Base-by-base conservation (phyloP, 129 eudicot genomes). In the Lactuca saligna region DNA sequence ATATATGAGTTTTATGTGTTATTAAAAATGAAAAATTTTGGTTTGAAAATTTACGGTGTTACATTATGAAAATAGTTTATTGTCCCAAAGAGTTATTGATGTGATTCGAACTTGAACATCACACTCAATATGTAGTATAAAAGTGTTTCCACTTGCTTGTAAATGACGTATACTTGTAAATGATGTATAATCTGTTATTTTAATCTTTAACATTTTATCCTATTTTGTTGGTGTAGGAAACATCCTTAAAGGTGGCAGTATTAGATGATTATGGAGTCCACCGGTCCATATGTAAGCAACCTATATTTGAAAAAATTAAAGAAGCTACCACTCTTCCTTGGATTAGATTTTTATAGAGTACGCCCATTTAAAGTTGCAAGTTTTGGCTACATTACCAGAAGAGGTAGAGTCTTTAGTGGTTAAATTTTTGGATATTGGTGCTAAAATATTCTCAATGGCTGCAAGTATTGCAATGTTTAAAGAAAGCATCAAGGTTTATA, bases 271-370 rank as follows among this genome's bases (percentile, higher is more conserved):
- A 89, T 75, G 99, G 99, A 17, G 75, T 81, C 58, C 65, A 85
- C 62, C 99, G 89, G 77, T 89, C 97, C 59, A 79, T 93, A 20
- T 84, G 95, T 61, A 97, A 93, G 79, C 99, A 93, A 79, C 76
- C 97, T 34, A 85, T 93, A 56, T 93, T 93, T 80, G 99, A 97
- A 74, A 85, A 82, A 9, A 93, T 93, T 37, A 93, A 89, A 77
- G 95, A 93, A 81, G 62, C 89, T 54, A 90, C 90, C 31, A 48
- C 87, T 16, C 84, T 93, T 35, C 87, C 90, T 7, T 85, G 96
- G 93, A 87, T 85, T 66, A 75, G 76, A 70, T 60, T 60, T 80
- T 60, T 83, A 72, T 65, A 74, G 61, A 33, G 74, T 70, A 67
- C 73, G 54, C 56, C 64, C 92, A 17, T 20, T 20, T 20, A 20